Evolutionary conservation across 805 yeast genomes (phyloP), one percentile per base, ranked within the genome.

Genomic region (Schwanniomyces occidentalis): DNA sequence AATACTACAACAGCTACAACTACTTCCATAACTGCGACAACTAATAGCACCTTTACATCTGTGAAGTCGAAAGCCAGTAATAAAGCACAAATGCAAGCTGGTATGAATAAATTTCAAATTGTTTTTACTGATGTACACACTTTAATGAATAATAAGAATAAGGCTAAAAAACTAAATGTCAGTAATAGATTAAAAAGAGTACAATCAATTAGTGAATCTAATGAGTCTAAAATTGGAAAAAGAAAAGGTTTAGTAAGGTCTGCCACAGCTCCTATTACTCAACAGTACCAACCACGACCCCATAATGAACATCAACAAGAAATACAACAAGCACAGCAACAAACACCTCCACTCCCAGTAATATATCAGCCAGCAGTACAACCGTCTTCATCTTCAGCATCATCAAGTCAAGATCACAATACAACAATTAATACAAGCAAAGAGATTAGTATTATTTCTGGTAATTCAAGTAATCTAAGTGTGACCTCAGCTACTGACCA

Each of bases 71-170:
- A 41, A 19, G 26, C 23, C 7, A 35, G 32, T 8, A 53, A 49
- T 31, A 56, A 49, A 35, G 44, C 56, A 2, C 58, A 60, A 30
- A 59, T 58, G 62, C 61, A 63, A 45, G 61, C 65, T 8, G 69
- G 69, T 9, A 58, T 66, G 61, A 65, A 65, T 45, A 66, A 66
- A 48, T 71, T 71, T 46, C 76, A 71, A 48, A 69, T 71, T 38
- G 70, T 70, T 3, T 61, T 71, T 33, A 56, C 73, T 4, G 75
- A 70, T 44, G 64, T 69, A 3, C 54, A 53, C 24, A 48, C 48
- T 5, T 41, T 53, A 24, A 51, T 53, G 54, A 53, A 53, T 41
- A 46, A 41, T 14, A 49, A 46, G 40, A 36, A 38, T 4, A 39
- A 32, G 20, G 42, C 33, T 34, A 45, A 38, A 41, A 26, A 26